A percentile compares a stretch with the other conserved stretches of the same genome.
phyloP scores from a whole-genome alignment of 1,284 basidiomycete genomes.

The Stereum hirsutum region DNA sequence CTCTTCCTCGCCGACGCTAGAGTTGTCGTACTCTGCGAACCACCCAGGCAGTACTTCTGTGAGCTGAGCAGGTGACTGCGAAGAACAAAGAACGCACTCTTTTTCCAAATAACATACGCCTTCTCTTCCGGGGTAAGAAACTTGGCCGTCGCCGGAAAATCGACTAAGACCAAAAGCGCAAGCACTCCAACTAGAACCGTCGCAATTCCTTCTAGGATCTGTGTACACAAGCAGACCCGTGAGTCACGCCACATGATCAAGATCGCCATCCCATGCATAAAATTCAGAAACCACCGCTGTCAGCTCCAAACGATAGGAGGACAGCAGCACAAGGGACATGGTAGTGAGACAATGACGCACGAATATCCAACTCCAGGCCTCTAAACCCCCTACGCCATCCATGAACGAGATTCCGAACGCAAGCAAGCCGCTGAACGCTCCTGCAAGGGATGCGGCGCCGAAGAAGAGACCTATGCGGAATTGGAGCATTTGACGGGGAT shows the following conservation, averaged over 20 bases:
- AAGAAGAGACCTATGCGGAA: conserved; percentile 26
- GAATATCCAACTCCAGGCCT: conserved; percentile 38
- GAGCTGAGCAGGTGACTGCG: too few species aligned
- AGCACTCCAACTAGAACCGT: conserved; percentile 37
- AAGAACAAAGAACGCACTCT: conserved; percentile 31
- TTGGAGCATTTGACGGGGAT: conserved; percentile 24
- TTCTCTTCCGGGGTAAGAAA: conserved; percentile 55
- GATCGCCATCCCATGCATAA: too few species aligned
- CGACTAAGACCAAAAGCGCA: conserved; percentile 41
- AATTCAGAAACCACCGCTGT: not conserved
- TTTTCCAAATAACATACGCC: conserved; percentile 49
- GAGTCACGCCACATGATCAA: too few species aligned
- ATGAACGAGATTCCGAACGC: conserved; percentile 35
- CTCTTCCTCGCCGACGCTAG: conserved; percentile 58
- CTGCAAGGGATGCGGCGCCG: conserved; percentile 24
- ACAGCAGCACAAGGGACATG: conserved; percentile 9
- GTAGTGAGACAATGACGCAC: conserved; percentile 13
- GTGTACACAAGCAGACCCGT: not conserved
- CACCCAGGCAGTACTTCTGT: not conserved
- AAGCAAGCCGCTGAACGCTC: conserved; percentile 30
- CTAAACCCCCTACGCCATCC: conserved; percentile 27
- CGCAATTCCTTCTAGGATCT: conserved; percentile 49
- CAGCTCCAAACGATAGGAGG: not conserved
- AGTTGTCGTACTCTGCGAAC: conserved; percentile 48
- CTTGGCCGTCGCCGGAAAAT: conserved; percentile 45